These are phyloP conservation scores for Botrytis porri DNA, from an alignment of 2,329 filamentous ascomycete species.

Conservation along the genomic window DNA sequence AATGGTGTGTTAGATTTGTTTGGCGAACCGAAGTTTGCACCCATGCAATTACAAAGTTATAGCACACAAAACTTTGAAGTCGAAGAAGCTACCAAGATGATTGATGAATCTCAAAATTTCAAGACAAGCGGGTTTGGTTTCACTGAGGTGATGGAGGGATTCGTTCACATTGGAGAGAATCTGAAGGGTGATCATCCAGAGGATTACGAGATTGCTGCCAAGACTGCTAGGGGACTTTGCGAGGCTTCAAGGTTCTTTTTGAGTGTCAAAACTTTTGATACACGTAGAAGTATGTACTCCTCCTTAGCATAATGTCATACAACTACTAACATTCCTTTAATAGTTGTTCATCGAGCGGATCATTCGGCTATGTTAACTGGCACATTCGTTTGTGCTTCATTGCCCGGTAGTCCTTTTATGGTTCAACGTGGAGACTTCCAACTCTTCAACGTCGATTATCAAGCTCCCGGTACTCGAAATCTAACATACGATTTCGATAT, in stretches of 20 bases:
- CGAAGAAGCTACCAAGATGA: constrained; percentile 43
- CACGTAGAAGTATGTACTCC: constrained; percentile 40
- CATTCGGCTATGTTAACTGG: constrained; percentile 56
- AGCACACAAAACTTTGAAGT: constrained; percentile 38
- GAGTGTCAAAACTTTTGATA: constrained; percentile 55
- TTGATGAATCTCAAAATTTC: constrained; percentile 31
- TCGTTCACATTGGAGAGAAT: constrained; percentile 49
- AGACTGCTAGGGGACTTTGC: constrained; percentile 51
- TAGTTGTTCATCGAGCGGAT: constrained; percentile 46
- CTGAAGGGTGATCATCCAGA: constrained; percentile 46
- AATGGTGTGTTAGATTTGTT: constrained; percentile 53
- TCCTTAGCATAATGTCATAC: accelerated
- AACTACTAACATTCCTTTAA: neutral
- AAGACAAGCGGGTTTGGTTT: constrained; percentile 55
- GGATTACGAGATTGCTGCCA: constrained; percentile 53
- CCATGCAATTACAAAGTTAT: constrained; percentile 18
- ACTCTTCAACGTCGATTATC: constrained; percentile 52
- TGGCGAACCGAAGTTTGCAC: constrained; percentile 44
- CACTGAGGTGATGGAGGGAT: constrained; percentile 63
- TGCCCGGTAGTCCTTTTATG: constrained; percentile 58
- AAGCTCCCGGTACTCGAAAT: constrained; percentile 55
- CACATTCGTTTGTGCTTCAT: constrained; percentile 54
- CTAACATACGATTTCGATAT: constrained; percentile 62
- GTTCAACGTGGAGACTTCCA: constrained; percentile 56
- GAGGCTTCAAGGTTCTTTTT: constrained; percentile 58